Evolutionary conservation across 2,329 filamentous ascomycete species (phyloP).

Genomic region (Penicillium sp.): DNA sequence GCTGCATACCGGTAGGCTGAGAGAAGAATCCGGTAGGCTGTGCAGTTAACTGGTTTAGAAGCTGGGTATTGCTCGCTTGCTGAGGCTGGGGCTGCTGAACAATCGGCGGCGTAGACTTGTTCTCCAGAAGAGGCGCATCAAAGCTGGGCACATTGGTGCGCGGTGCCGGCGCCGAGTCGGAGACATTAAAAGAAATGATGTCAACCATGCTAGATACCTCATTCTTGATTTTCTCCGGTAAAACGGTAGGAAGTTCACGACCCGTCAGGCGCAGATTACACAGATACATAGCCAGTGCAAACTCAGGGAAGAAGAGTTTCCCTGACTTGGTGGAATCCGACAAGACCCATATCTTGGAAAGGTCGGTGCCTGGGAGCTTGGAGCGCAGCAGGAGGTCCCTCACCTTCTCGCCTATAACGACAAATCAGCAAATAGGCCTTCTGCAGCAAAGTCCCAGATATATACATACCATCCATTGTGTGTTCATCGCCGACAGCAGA

Average conservation of each 20-base stretch:
- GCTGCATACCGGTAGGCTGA: slow-evolving; percentile 65
- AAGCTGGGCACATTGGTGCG: slow-evolving; percentile 68
- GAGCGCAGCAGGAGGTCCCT: slow-evolving; percentile 84
- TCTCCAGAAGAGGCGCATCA: slow-evolving; percentile 51
- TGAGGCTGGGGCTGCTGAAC: slow-evolving; percentile 63
- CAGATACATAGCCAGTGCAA: slow-evolving; percentile 95
- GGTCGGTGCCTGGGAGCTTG: slow-evolving; percentile 74
- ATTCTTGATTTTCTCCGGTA: slow-evolving; percentile 86
- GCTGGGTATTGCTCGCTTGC: slow-evolving; percentile 64
- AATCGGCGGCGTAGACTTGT: slow-evolving; percentile 46
- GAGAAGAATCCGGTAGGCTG: slow-evolving; percentile 48
- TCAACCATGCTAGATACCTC: slow-evolving; percentile 99
- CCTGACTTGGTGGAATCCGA: slow-evolving; percentile 95
- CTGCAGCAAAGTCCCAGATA: not conserved
- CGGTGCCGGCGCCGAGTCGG: slow-evolving; percentile 61
- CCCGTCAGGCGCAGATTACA: slow-evolving; percentile 91
- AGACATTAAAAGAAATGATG: slow-evolving; percentile 92
- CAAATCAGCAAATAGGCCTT: slow-evolving; percentile 13
- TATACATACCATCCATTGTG: slow-evolving; percentile 64
- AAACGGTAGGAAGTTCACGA: slow-evolving; percentile 65
- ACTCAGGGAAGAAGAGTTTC: slow-evolving; percentile 94
- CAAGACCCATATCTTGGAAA: slow-evolving; percentile 92
- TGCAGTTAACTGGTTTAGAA: slow-evolving; percentile 54
- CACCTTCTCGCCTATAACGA: slow-evolving; percentile 64
- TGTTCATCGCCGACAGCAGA: slow-evolving; percentile 81